Conservation (phyloP, 129 eudicot species). For the Flaveria sonorensis region DNA sequence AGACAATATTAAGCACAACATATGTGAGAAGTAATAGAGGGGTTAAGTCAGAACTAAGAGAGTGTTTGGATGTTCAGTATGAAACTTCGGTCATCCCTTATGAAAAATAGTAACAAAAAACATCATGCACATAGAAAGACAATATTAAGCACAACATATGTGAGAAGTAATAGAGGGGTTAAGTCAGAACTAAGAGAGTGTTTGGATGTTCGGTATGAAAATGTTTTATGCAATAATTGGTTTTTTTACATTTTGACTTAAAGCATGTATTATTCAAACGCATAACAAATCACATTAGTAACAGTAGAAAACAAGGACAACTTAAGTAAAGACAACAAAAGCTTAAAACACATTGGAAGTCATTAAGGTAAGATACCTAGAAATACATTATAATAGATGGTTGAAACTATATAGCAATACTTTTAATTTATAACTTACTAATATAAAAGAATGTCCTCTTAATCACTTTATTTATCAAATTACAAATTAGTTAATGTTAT, state of each 20-base stretch:
- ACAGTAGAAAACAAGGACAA: too few relatives aligned
- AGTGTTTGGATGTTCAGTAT: neutral
- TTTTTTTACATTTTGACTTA: too few relatives aligned
- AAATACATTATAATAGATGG: neutral
- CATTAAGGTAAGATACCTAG: too few relatives aligned
- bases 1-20: neutral
- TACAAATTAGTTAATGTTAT: neutral
- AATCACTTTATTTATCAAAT: neutral
- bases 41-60: neutral
- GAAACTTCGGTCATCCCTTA: constrained; percentile 54
- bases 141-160: neutral
- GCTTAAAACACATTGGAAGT: too few relatives aligned
- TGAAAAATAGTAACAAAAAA: neutral
- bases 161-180: neutral
- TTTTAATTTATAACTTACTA: neutral
- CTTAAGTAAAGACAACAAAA: too few relatives aligned
- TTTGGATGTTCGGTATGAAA: neutral
- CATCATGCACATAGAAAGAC: neutral
- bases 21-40: neutral
- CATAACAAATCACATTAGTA: too few relatives aligned
- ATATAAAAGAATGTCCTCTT: neutral
- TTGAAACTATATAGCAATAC: neutral
- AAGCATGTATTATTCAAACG: too few relatives aligned
- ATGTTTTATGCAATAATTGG: neutral
- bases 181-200: neutral